A percentile compares a stretch with the other conserved stretches of the same genome.
These are phyloP conservation scores for Aegle marmelos DNA, from an alignment of 345 rosid genomes.

Conservation along the genomic window DNA sequence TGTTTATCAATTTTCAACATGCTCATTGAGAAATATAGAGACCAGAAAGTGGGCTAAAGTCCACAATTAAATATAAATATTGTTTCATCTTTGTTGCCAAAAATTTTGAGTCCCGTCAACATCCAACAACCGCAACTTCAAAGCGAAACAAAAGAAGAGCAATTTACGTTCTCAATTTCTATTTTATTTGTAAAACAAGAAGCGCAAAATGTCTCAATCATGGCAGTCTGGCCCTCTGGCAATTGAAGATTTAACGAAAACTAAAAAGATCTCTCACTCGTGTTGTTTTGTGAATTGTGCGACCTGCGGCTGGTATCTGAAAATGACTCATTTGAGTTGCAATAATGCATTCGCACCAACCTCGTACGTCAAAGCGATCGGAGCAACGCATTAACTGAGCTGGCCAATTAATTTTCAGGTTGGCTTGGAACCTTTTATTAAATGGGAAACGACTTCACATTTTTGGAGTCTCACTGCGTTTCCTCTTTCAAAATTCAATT, in stretches of 20 bases:
- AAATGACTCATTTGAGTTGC: neutral
- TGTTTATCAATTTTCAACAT: too few relatives aligned
- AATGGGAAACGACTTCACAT: neutral
- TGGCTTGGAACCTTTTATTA: neutral
- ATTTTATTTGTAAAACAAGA: neutral
- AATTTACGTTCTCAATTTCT: neutral
- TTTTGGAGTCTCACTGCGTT: neutral
- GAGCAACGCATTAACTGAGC: neutral
- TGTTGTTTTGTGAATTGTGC: neutral
- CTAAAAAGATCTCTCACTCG: neutral
- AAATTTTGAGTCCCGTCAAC: neutral
- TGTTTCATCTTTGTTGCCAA: neutral
- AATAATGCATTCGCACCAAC: neutral
- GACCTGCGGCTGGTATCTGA: neutral
- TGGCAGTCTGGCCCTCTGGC: conserved; percentile 4
- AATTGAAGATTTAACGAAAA: neutral
- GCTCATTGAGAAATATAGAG: too few relatives aligned
- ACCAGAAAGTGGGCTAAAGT: too few relatives aligned
- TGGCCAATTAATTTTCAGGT: neutral
- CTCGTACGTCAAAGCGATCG: too few relatives aligned
- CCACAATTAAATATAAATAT: too few relatives aligned
- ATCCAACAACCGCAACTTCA: too few relatives aligned
- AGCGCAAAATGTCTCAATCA: conserved; percentile 3
- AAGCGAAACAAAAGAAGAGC: too few relatives aligned
- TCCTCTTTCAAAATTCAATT: neutral